Evolutionary conservation across 1,139 yeast genomes (phyloP).

Genomic region (Debaryomyces subglobosus): DNA sequence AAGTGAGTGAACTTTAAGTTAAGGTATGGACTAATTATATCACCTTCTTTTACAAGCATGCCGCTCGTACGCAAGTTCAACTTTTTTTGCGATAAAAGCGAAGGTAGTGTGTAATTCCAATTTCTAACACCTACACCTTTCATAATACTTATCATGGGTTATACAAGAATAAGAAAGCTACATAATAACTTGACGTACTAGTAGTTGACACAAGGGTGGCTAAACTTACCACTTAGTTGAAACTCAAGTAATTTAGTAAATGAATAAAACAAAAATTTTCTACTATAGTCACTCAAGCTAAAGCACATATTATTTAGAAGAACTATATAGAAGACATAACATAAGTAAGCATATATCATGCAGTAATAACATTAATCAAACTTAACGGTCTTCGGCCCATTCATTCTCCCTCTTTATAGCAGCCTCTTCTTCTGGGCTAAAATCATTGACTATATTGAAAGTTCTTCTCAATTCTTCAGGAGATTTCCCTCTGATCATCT

Average conservation of each 20-base stretch:
- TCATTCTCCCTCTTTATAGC: slow-evolving; percentile 97
- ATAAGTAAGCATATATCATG: neutral
- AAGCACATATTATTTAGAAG: slow-evolving; percentile 1
- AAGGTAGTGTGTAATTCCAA: slow-evolving; percentile 1
- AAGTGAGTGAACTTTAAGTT: neutral
- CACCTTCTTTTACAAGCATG: neutral
- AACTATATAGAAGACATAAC: neutral
- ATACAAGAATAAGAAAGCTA: neutral
- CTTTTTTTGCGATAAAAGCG: slow-evolving; percentile 7
- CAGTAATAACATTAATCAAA: neutral
- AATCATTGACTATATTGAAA: slow-evolving; percentile 93
- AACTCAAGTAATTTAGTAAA: neutral
- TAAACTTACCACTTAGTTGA: neutral
- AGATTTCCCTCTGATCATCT: slow-evolving; percentile 93
- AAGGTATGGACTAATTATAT: neutral
- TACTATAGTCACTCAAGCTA: neutral
- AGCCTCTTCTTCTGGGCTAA: slow-evolving; percentile 97
- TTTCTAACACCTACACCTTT: neutral
- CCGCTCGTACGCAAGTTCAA: neutral
- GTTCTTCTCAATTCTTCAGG: slow-evolving; percentile 97
- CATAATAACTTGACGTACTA: neutral
- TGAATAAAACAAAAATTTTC: neutral
- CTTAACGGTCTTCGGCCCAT: slow-evolving; percentile 97
- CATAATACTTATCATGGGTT: neutral
- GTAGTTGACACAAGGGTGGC: neutral